Percentiles rank a stretch among this genome's conserved stretches.
Conservation (phyloP, 108 stramenopile species). For the Mediolabrus comicus region DNA sequence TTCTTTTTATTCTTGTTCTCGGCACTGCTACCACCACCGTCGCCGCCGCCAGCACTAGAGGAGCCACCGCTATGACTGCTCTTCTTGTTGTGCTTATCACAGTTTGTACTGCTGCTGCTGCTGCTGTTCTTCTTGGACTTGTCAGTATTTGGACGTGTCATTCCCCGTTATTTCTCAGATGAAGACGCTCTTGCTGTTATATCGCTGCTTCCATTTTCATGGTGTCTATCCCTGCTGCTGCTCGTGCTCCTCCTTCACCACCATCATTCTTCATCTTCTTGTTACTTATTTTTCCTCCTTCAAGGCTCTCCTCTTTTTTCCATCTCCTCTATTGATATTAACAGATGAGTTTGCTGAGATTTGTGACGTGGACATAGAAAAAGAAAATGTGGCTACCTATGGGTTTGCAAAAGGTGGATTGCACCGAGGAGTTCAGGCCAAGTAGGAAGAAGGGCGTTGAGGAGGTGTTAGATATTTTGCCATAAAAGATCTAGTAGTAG, state of each 20-base stretch:
- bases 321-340: conserved; percentile 79
- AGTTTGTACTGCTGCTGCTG: not conserved
- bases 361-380: conserved; percentile 60
- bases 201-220: not conserved
- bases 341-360: conserved; percentile 64
- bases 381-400: conserved; percentile 62
- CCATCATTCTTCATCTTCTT: not conserved
- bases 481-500: conserved; percentile 23
- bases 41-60: not conserved
- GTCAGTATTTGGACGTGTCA: not conserved
- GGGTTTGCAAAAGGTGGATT: conserved; percentile 70
- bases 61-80: not conserved
- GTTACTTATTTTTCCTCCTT: conserved; percentile 4
- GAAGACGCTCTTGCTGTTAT: not conserved
- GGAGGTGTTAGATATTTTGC: conserved; percentile 56
- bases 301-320: conserved; percentile 22
- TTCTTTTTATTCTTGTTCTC: not conserved
- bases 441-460: conserved; percentile 60
- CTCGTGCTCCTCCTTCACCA: not conserved
- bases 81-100: not conserved
- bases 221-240: no score
- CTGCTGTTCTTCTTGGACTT: not conserved
- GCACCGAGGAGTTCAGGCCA: conserved; percentile 41
- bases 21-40: not conserved
- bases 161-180: not conserved